Conservation (phyloP, 2,329 filamentous ascomycete species). For the Trichophaea hybrida region DNA sequence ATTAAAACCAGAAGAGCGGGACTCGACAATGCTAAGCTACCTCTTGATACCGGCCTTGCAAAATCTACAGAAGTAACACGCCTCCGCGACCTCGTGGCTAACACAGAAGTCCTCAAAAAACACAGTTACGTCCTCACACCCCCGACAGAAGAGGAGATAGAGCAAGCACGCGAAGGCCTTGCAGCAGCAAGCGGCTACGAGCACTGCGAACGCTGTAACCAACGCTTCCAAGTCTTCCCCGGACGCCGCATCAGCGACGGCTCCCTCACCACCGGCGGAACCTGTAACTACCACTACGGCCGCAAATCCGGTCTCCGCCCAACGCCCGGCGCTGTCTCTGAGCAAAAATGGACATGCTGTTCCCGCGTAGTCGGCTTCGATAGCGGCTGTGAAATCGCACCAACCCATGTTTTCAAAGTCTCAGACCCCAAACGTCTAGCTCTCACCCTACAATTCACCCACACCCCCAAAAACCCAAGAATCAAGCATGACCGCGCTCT, state of each 20-base stretch:
- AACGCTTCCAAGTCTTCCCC: constrained; percentile 83
- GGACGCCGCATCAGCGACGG: constrained; percentile 64
- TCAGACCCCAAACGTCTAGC: constrained; percentile 63
- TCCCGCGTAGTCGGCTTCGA: constrained; percentile 57
- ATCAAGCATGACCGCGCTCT: constrained; percentile 44
- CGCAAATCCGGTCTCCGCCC: constrained; percentile 35
- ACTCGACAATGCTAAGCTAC: constrained; percentile 23
- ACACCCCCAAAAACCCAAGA: constrained; percentile 47
- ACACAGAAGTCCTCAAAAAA: constrained; percentile 46
- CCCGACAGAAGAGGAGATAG: constrained; percentile 53
- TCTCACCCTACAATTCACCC: constrained; percentile 56
- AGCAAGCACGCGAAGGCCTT: constrained; percentile 49
- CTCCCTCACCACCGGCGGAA: constrained; percentile 58
- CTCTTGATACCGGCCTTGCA: constrained; percentile 56
- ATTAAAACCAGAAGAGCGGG: neutral
- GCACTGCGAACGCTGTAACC: constrained; percentile 70
- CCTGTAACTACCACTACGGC: constrained; percentile 69
- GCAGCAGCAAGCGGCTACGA: constrained; percentile 63
- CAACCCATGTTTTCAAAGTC: constrained; percentile 78
- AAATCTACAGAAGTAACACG: constrained; percentile 53
- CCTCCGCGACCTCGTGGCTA: constrained; percentile 47
- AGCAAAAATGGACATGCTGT: constrained; percentile 64
- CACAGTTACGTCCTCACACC: constrained; percentile 61
- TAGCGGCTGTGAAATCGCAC: constrained; percentile 54
- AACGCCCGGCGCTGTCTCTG: constrained; percentile 27